These are phyloP conservation scores for Pseudomicrostroma phylloplanum DNA, from an alignment of 1,284 basidiomycete species.

Conservation along the genomic window DNA sequence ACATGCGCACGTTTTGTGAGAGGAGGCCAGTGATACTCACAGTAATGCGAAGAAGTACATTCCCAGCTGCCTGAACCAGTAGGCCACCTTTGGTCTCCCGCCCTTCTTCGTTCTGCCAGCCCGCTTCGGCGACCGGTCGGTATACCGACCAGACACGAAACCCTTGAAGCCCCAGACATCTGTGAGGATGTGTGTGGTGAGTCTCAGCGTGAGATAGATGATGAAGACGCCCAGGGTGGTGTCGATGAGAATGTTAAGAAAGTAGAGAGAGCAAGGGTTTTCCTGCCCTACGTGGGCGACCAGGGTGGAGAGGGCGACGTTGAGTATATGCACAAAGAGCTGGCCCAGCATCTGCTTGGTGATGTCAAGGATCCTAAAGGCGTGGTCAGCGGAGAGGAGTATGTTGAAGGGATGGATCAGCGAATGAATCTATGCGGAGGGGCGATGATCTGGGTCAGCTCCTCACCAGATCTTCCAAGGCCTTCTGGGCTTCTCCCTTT, in stretches of 20 bases:
- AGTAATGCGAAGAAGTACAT: constrained; percentile 73
- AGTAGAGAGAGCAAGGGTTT: constrained; percentile 59
- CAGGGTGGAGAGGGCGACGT: constrained; percentile 57
- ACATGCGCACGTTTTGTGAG: not conserved
- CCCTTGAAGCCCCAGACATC: constrained; percentile 65
- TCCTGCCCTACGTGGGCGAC: constrained; percentile 21
- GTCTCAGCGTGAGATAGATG: constrained; percentile 72
- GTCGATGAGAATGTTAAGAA: constrained; percentile 88
- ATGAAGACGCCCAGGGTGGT: constrained; percentile 84
- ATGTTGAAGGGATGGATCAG: not conserved
- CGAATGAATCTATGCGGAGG: too few species aligned
- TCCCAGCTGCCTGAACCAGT: constrained; percentile 76
- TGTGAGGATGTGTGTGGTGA: constrained; percentile 64
- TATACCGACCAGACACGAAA: constrained; percentile 80
- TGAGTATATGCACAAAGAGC: constrained; percentile 78
- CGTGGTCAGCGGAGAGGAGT: not conserved
- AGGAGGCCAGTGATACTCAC: not conserved
- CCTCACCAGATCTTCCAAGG: constrained; percentile 80
- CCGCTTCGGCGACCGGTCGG: constrained; percentile 49
- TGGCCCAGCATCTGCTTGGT: constrained; percentile 80
- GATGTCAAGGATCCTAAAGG: constrained; percentile 32
- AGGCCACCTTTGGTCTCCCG: constrained; percentile 47
- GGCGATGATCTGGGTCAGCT: not conserved
- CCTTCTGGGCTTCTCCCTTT: constrained; percentile 73
- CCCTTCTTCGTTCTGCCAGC: not conserved